phyloP scores from a whole-genome alignment of 2,329 filamentous ascomycete species.

The Pseudogymnoascus sp. region DNA sequence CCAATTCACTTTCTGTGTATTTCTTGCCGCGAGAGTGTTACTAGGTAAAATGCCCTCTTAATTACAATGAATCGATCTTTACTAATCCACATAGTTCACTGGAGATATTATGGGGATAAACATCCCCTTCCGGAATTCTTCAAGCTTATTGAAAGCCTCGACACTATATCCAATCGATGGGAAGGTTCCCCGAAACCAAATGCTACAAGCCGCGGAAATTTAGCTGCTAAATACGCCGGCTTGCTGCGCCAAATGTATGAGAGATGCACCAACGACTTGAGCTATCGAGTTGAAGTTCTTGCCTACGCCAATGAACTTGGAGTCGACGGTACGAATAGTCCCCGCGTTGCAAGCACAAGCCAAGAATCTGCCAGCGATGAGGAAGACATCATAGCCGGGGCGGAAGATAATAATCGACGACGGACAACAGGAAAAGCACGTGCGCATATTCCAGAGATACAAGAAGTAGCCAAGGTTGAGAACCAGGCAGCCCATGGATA shows the following conservation, averaged over 20 bases:
- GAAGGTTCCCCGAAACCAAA: conserved; percentile 10
- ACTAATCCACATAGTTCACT: conserved; percentile 16
- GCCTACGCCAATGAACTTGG: conserved; percentile 12
- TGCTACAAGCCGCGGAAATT: conserved; percentile 11
- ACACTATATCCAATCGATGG: conserved; percentile 21
- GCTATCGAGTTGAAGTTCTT: conserved; percentile 13
- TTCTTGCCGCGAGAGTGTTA: conserved; percentile 26
- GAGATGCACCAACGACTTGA: conserved; percentile 11
- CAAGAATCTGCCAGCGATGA: conserved; percentile 5
- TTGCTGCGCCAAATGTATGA: conserved; percentile 14
- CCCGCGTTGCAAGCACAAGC: background rate
- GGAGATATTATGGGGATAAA: conserved; percentile 19
- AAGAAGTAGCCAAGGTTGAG: background rate
- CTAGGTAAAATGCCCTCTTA: conserved; percentile 16
- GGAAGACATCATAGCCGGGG: background rate
- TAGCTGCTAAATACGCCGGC: conserved; percentile 17
- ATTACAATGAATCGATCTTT: background rate
- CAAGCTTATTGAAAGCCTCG: conserved; percentile 20
- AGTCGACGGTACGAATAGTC: background rate
- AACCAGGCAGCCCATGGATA: background rate
- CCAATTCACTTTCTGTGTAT: conserved; percentile 28
- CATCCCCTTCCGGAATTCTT: conserved; percentile 21
- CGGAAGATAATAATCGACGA: background rate
- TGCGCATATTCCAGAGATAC: background rate
- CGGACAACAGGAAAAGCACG: background rate